phyloP scores from a whole-genome alignment of 2,329 filamentous ascomycete genomes.

The Aphanoascus verrucosus region DNA sequence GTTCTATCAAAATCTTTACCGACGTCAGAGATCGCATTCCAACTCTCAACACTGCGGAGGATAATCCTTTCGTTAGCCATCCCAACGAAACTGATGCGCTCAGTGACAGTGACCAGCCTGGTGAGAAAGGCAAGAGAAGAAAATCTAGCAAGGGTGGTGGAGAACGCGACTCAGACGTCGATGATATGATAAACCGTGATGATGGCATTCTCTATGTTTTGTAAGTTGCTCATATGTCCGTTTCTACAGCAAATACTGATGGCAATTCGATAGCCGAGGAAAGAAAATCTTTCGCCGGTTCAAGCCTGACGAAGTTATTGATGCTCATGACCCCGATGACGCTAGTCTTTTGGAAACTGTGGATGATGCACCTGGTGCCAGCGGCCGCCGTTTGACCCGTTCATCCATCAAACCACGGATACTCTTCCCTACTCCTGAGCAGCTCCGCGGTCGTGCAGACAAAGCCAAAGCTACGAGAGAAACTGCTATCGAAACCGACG shows the following conservation, averaged over 20 bases:
- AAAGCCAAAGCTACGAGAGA: conserved; percentile 5
- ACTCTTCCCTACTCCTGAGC: conserved; percentile 45
- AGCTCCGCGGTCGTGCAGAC: conserved; percentile 29
- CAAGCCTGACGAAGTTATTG: conserved; percentile 32
- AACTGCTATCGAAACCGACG: conserved; percentile 34
- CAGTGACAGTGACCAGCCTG: conserved; percentile 17
- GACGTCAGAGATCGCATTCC: conserved; percentile 53
- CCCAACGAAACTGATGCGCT: conserved; percentile 22
- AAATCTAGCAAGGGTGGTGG: conserved; percentile 23
- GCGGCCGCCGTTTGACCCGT: conserved; percentile 44
- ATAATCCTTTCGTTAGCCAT: conserved; percentile 47
- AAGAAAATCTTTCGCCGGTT: conserved; percentile 51
- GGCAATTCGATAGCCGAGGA: conserved; percentile 41
- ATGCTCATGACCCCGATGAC: conserved; percentile 32
- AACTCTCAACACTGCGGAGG: conserved; percentile 39
- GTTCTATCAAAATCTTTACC: conserved; percentile 49
- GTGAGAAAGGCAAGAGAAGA: conserved; percentile 28
- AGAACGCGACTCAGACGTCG: conserved; percentile 34
- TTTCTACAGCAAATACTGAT: conserved; percentile 21
- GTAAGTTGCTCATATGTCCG: conserved; percentile 36
- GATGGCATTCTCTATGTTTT: conserved; percentile 53
- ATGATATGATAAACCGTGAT: conserved; percentile 42
- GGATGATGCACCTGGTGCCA: conserved; percentile 22
- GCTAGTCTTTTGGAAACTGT: conserved; percentile 33
- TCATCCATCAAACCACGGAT: conserved; percentile 50